Evolutionary conservation across 2,329 filamentous ascomycete species (phyloP), one percentile per base, ranked within the genome.

Genomic region (Arthrocladium fulminans): DNA sequence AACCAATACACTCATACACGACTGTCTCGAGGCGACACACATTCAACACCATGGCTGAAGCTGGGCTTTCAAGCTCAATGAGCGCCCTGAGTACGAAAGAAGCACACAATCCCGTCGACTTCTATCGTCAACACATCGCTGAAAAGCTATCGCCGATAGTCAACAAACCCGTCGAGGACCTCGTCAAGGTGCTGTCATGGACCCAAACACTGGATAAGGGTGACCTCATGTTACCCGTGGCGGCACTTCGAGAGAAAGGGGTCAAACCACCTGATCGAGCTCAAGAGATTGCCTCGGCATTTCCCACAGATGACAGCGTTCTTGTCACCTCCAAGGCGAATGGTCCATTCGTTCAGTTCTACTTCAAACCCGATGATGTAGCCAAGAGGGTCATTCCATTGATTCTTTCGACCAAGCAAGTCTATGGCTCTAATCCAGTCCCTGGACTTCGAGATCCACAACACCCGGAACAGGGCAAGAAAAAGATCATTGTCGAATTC

Each of bases 291-390:
- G 73, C 67, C 17, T 69, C 74, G 29, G 66, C 77, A 61, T 80
- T 81, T 57, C 75, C 76, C 29, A 42, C 75, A 78, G 23, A 69
- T 83, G 23, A 68, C 83, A 52, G 67, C 73, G 52, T 71, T 72
- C 45, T 56, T 6, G 55, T 52, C 34, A 59, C 50, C 10, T 45
- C 44, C 8, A 41, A 40, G 17, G 45, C 72, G 17, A 71, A 74
- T 43, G 80, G 79, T 51, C 73, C 75, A 8, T 81, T 81, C 54
- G 66, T 86, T 10, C 74, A 76, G 47, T 83, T 85, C 66, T 81
- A 82, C 65, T 84, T 82, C 72, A 78, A 79, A 59, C 71, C 77
- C 0, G 64, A 67, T 13, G 69, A 74, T 6, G 69, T 85, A 19
- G 73, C 73, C 8, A 69, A 72, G 25, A 69, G 80, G 17, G 70